These are phyloP conservation scores for Amborella trichopoda DNA, from an alignment of 164 flowering plant genomes.

Conservation along the genomic window DNA sequence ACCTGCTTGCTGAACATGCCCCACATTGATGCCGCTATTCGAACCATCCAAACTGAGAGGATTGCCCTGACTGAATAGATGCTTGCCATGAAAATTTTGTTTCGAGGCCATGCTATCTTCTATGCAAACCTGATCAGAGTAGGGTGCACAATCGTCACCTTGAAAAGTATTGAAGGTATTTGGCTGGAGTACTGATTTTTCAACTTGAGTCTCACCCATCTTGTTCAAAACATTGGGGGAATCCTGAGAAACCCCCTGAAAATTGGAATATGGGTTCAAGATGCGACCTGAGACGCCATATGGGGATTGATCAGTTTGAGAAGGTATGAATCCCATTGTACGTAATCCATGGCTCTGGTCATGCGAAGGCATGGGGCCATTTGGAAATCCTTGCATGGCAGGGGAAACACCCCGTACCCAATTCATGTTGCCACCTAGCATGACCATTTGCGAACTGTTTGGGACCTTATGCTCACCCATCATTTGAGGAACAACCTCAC, in stretches of 20 bases:
- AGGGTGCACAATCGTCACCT: constrained; percentile 21
- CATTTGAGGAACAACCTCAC: constrained; percentile 8
- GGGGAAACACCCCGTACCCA: constrained; percentile 31
- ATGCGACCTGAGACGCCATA: constrained; percentile 38
- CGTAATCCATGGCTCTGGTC: constrained; percentile 27
- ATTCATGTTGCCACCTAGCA: constrained; percentile 22
- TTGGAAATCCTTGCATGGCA: constrained; percentile 30
- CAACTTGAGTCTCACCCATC: constrained; percentile 21
- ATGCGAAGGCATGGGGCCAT: constrained; percentile 24
- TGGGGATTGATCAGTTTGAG: constrained; percentile 45
- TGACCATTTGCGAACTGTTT: constrained; percentile 28
- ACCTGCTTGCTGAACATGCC: constrained; percentile 20
- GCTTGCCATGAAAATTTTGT: constrained; percentile 32
- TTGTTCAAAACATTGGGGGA: constrained; percentile 19
- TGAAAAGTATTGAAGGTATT: constrained; percentile 24
- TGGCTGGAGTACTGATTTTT: constrained; percentile 29
- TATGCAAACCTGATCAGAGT: constrained; percentile 22
- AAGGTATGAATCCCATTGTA: constrained; percentile 35
- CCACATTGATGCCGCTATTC: constrained; percentile 16
- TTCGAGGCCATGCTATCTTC: constrained; percentile 24
- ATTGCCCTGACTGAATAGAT: constrained; percentile 21
- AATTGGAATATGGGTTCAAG: constrained; percentile 25
- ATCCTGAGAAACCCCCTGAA: constrained; percentile 35
- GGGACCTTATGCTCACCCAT: constrained; percentile 14
- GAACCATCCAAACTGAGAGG: constrained; percentile 17